Percentiles rank a stretch among this genome's conserved stretches.
Conservation (phyloP, 2,329 filamentous ascomycete genomes). For the Pyricularia grisea region DNA sequence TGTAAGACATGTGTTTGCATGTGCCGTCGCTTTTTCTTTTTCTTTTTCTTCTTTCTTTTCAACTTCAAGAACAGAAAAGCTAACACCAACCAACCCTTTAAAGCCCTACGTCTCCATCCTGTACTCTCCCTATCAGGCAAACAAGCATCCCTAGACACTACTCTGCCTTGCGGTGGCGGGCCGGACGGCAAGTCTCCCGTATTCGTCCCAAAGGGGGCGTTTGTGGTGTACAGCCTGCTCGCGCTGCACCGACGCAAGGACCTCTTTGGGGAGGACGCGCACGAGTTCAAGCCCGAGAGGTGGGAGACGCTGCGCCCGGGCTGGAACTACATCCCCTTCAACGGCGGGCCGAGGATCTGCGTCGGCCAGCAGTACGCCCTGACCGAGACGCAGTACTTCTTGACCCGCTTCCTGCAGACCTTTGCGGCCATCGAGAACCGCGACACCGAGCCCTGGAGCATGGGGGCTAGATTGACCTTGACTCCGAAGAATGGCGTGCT, state of each 20-base stretch:
- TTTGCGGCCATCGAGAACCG: slow-evolving; percentile 20
- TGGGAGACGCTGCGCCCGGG: slow-evolving; percentile 8
- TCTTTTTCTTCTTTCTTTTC: no score
- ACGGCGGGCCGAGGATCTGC: slow-evolving; percentile 36
- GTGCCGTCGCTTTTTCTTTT: no score
- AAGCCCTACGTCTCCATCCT: slow-evolving; percentile 33
- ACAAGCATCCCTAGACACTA: slow-evolving; percentile 26
- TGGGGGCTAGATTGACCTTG: background rate
- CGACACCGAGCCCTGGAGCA: slow-evolving; percentile 9
- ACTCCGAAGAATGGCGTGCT: no score
- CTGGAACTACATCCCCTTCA: slow-evolving; percentile 34
- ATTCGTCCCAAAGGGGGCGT: slow-evolving; percentile 30
- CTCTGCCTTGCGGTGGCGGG: slow-evolving; percentile 36
- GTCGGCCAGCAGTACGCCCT: slow-evolving; percentile 36
- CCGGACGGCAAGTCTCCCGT: slow-evolving; percentile 29
- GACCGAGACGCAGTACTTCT: slow-evolving; percentile 27
- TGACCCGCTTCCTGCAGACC: slow-evolving; percentile 22
- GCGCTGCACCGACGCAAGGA: slow-evolving; percentile 15
- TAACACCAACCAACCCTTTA: no score
- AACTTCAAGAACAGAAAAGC: slow-evolving; percentile 22
- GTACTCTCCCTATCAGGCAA: slow-evolving; percentile 17
- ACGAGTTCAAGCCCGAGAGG: slow-evolving; percentile 7
- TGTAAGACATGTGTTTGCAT: slow-evolving; percentile 58
- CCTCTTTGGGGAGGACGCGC: slow-evolving; percentile 7
- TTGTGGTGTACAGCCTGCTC: slow-evolving; percentile 27